These are phyloP conservation scores for Dionaea muscipula DNA, from an alignment of 179 eudicot genomes.

Conservation along the genomic window DNA sequence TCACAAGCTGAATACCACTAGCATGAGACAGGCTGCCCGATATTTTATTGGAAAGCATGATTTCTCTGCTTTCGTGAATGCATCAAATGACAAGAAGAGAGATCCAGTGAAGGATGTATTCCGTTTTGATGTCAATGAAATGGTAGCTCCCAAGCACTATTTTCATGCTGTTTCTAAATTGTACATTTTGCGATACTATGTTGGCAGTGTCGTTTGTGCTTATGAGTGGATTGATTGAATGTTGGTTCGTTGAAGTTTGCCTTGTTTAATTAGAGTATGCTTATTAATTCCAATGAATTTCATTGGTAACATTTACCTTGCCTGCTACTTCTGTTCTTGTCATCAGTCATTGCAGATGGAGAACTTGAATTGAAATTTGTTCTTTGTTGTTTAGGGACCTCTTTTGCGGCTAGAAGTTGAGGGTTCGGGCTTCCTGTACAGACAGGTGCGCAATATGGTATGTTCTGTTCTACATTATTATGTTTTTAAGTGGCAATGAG, in stretches of 20 bases:
- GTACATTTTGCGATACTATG: too few species aligned
- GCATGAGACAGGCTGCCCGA: slow-evolving; percentile 64
- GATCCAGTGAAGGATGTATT: slow-evolving; percentile 64
- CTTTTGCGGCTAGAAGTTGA: slow-evolving; percentile 82
- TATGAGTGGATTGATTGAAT: too few species aligned
- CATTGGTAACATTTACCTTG: not conserved
- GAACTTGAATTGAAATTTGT: not conserved
- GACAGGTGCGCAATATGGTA: slow-evolving; percentile 98
- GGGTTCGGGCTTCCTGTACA: slow-evolving; percentile 85
- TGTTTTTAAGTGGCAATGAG: too few species aligned
- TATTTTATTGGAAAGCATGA: slow-evolving; percentile 65
- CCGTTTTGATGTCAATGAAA: slow-evolving; percentile 59
- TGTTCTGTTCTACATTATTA: too few species aligned
- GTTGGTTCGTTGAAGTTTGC: too few species aligned
- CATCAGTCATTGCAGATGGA: not conserved
- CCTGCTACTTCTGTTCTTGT: not conserved
- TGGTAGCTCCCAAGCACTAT: slow-evolving; percentile 47
- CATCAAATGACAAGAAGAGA: slow-evolving; percentile 39
- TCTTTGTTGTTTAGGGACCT: slow-evolving; percentile 47
- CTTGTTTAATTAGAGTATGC: too few species aligned
- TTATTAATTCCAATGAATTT: too few species aligned
- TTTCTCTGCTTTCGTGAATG: slow-evolving; percentile 69
- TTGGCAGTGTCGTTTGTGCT: too few species aligned
- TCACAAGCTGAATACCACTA: slow-evolving; percentile 52
- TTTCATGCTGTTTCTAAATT: too few species aligned